Base-by-base conservation (phyloP, 2,329 filamentous ascomycete genomes). In the Alternaria sp. region DNA sequence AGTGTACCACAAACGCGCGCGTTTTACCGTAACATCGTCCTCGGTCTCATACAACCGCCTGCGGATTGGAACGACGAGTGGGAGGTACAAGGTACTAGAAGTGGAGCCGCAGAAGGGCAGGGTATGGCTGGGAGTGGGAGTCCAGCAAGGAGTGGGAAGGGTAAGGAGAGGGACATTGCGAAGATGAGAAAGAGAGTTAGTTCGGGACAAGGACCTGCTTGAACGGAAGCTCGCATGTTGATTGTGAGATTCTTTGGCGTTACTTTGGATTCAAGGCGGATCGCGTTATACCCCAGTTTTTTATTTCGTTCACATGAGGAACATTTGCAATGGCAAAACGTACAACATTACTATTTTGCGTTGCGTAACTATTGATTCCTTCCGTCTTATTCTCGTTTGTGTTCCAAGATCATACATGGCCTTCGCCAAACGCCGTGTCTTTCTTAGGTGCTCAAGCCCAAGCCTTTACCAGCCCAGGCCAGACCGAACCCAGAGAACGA, bases 1-100 rank as follows among this genome's bases (percentile, higher is more conserved):
- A 80, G 77, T 65, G 64, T 75, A 21, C 65, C 61, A 1, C 70
- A 72, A 62, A 80, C 77, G 6, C 69, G 79, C 12, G 63, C 70
- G 12, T 68, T 74, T 30, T 80, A 75, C 54, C 65, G 71, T 17
- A 75, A 75, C 30, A 58, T 80, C 3, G 60, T 81, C 11, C 61
- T 63, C 6, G 61, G 61, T 5, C 57, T 63, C 1, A 1, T 6
- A 15, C 19, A 51, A 8, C 32, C 19, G 8, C 45, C n/a, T 21
- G 25, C 46, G 9, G 55, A 62, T 71, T 19, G 79, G 79, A 6
- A 52, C 67, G 57, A 66, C 63, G 47, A 62, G 45, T 32, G 25
- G 55, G 40, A 30, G 57, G 60, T 13, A 13, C 62, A 10, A 74
- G 58, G 70, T 68, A 54, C 73, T 68, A 68, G 63, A 67, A 57